These are phyloP conservation scores for Apophysomyces trapeziformis DNA, from an alignment of 371 early-diverging fungal species.

Conservation along the genomic window DNA sequence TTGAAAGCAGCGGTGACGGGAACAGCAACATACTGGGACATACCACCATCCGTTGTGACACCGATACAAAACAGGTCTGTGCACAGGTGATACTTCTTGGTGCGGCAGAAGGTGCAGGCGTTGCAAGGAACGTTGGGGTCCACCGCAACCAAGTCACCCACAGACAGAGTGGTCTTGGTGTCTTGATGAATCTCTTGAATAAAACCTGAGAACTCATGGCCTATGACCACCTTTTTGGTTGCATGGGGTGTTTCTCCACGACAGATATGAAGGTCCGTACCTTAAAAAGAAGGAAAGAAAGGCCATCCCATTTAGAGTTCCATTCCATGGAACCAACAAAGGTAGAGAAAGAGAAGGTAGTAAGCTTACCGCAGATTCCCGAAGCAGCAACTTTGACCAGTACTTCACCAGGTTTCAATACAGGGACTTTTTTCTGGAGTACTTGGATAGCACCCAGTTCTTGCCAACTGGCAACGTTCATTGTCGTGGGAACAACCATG, in stretches of 20 bases:
- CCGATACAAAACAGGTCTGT: conserved; percentile 50
- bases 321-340: neutral
- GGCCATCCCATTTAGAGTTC: neutral
- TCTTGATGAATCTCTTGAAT: conserved; percentile 54
- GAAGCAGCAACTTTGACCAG: conserved; percentile 60
- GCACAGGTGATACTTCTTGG: conserved; percentile 57
- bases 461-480: conserved; percentile 60
- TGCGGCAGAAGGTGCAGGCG: conserved; percentile 57
- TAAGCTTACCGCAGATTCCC: conserved; percentile 55
- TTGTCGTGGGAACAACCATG: conserved; percentile 24
- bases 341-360: neutral
- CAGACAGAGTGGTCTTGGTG: conserved; percentile 32
- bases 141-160: conserved; percentile 53
- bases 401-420: conserved; percentile 47
- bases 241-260: conserved; percentile 64
- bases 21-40: conserved; percentile 58
- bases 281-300: conserved; percentile 14
- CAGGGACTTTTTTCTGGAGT: conserved; percentile 42
- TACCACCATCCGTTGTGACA: conserved; percentile 59
- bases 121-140: conserved; percentile 62
- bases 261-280: conserved; percentile 63
- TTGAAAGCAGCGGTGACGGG: conserved; percentile 48
- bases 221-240: conserved; percentile 51
- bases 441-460: conserved; percentile 48
- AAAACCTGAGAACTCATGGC: conserved; percentile 61